Base-by-base conservation (phyloP, 2,329 filamentous ascomycete genomes). In the Botrytis squamosa region DNA sequence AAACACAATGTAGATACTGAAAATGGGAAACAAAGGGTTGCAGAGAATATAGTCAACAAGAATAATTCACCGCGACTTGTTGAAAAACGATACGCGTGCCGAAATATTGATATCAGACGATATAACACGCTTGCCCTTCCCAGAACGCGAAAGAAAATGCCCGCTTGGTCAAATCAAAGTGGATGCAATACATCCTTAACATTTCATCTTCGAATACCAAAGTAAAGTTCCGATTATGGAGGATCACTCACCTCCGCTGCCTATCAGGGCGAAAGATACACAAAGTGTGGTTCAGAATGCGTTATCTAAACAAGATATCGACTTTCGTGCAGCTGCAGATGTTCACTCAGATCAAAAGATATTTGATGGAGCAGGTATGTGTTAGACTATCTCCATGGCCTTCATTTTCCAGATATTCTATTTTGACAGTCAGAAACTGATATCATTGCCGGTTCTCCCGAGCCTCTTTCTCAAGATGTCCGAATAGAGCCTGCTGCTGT, bases 31-130 rank as follows among this genome's bases (percentile, higher is more conserved):
- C 4, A 49, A 38, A 38, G 1, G 7, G 20, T 49, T 25, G 1
- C 7, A 25, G 46, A 49, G 46, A 22, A 49, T 8, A 49, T 25
- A 9, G 9, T 25, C 20, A 49, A 49, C 3, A 10, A 25, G 4
- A 9, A 9, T 25, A 22, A 49, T 25, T 55, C 49, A 29, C 9
- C 25, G 25, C 25, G 25, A 9, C 0, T 6, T 1, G 52, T 16
- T 6, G 10, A 0, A 49, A 49, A 12, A 2, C 0, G 25, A n/a
- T 29, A 6, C n/a, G 25, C 4, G n/a, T 16, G 25, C 5, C n/a
- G 5, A 18, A 29, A 55, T 29, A 16, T 55, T 14, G 6, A 16
- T 7, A 55, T 55, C 10, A 29, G 12, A 29, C 12, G n/a, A 16
- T 55, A 55, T 55, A 55, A 6, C 4, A 25, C 4, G n/a, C 25